These are phyloP conservation scores for Quercus ilex DNA, from an alignment of 306 rosid genomes.

Conservation along the genomic window DNA sequence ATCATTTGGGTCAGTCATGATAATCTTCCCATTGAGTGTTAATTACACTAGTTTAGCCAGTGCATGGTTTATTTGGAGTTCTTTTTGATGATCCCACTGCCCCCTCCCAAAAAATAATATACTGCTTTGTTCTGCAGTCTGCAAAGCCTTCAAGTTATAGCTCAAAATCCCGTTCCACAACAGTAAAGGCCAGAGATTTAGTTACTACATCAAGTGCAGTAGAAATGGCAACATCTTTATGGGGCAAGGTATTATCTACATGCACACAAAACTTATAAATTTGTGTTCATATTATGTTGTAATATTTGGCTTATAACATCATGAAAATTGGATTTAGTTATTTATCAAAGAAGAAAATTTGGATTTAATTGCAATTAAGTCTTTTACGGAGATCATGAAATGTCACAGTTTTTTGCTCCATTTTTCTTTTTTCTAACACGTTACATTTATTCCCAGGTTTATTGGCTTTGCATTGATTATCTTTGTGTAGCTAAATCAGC, in stretches of 20 bases:
- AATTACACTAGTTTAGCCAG: not conserved
- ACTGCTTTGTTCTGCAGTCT: slow-evolving; percentile 38
- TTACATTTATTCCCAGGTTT: slow-evolving; percentile 55
- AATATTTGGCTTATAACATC: not conserved
- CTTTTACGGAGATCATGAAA: not conserved
- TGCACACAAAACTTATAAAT: not conserved
- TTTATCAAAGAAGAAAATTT: too few relatives aligned
- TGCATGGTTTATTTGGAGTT: too few relatives aligned
- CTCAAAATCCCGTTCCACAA: slow-evolving; percentile 51
- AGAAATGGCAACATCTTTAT: slow-evolving; percentile 39
- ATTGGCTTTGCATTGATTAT: slow-evolving; percentile 86
- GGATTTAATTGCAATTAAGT: not conserved
- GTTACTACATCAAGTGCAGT: slow-evolving; percentile 28
- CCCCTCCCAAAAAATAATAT: slow-evolving; percentile 5
- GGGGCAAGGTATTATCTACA: slow-evolving; percentile 63
- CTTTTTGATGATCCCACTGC: too few relatives aligned
- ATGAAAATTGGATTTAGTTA: not conserved
- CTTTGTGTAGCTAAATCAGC: slow-evolving; percentile 80
- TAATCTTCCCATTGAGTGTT: not conserved
- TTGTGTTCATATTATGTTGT: not conserved
- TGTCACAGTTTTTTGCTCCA: not conserved
- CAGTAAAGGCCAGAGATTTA: slow-evolving; percentile 51
- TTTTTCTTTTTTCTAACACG: slow-evolving; percentile 23
- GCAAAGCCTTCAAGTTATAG: slow-evolving; percentile 58
- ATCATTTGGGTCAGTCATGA: not conserved